Base-by-base conservation (phyloP, 768 basidiomycete species). In the Dioszegia aurantiaca region DNA sequence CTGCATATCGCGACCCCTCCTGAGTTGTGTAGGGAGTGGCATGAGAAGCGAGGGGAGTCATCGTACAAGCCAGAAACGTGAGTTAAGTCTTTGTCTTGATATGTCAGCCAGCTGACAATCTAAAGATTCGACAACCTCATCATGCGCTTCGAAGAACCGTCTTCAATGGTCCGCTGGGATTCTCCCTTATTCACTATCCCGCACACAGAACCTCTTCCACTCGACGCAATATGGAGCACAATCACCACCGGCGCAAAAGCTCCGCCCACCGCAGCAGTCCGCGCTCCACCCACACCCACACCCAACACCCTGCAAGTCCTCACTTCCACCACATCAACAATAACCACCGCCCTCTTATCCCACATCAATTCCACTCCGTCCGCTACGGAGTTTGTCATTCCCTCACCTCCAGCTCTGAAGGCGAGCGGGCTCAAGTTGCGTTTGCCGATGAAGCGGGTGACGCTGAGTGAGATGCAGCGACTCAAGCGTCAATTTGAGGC, bases 81-180 rank as follows among this genome's bases (percentile, higher is more conserved):
- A 66, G 86, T 75, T 23, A 12, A 4, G 19, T 12, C 26, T 24
- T 23, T 3, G 5, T 8, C 11, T 24, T 47, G 27, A 6, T 3
- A 5, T 9, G 27, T 4, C 26, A 8, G 16, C 17, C 24, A 19
- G 45, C 56, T 57, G n/a, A n/a, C 21, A 62, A 47, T 5, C 33
- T 14, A 16, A 65, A 92, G 90, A 8, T 82, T 95, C 33, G 88
- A 90, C 44, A 92, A 90, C 73, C 83, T 99, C 2, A 77, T 98
- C 33, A 80, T 86, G 69, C 82, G 94, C 49, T 98, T 86, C 67
- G 95, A 99, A 78, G 95, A 98, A 68, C 95, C 95, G 0, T 92
- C 90, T 0, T 93, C 92, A 3, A 93, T 93, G 87, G 93, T 89
- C n/a, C 85, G 94, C 47, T 99, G 94, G 94, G 94, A 99, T 76